phyloP scores from a whole-genome alignment of 78 protist species.

The Dictyostelium firmibasis region DNA sequence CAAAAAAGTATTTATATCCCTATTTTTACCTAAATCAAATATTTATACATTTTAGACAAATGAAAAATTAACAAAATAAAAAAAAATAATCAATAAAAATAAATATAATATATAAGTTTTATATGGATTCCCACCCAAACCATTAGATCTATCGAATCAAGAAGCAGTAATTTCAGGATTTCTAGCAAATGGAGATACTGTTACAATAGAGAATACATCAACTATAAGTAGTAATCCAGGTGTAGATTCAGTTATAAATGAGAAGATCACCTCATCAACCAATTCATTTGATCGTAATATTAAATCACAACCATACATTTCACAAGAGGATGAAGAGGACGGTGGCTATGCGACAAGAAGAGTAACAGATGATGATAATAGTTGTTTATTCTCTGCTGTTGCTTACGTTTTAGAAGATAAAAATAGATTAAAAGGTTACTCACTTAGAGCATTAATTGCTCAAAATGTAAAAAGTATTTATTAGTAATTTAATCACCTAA shows the following conservation, averaged over 20 bases:
- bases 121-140: constrained; percentile 61
- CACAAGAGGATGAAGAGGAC: background rate
- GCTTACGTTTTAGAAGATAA: constrained; percentile 68
- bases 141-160: constrained; percentile 21
- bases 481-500: background rate
- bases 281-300: background rate
- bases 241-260: background rate
- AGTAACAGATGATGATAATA: constrained; percentile 66
- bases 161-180: background rate
- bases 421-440: constrained; percentile 24
- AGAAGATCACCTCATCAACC: background rate
- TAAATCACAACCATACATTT: background rate
- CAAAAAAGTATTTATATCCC: constrained; percentile 43
- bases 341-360: constrained; percentile 49
- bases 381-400: constrained; percentile 71
- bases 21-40: too few relatives aligned
- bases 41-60: too few relatives aligned
- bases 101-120: background rate
- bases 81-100: too few relatives aligned
- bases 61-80: too few relatives aligned
- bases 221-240: background rate
- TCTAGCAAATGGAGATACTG: constrained; percentile 43
- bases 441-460: constrained; percentile 42
- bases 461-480: constrained; percentile 27
- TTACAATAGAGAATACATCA: constrained; percentile 42